These are phyloP conservation scores for Endotrypanum monterogeii DNA, from an alignment of 208 protist species.

Conservation along the genomic window DNA sequence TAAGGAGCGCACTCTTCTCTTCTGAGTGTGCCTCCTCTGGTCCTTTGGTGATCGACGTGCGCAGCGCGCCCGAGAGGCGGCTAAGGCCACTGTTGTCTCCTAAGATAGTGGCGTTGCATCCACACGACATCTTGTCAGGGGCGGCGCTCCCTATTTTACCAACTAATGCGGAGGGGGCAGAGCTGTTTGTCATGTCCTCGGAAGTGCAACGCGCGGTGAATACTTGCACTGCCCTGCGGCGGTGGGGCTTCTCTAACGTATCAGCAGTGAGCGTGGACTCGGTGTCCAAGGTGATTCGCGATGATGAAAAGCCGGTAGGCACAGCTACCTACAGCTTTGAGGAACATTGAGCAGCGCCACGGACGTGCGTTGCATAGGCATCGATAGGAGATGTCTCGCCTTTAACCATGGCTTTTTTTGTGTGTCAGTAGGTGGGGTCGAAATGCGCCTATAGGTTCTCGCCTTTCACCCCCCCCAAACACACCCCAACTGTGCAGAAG, in stretches of 20 bases:
- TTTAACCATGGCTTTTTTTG: neutral
- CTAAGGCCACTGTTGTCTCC: slow-evolving; percentile 23
- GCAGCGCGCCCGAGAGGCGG: slow-evolving; percentile 42
- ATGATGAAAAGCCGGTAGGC: neutral
- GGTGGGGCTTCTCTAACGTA: slow-evolving; percentile 74
- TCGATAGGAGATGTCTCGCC: neutral
- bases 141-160: slow-evolving; percentile 73
- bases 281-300: slow-evolving; percentile 28
- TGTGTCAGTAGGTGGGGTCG: neutral
- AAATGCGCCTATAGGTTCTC: neutral
- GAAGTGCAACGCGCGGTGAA: slow-evolving; percentile 57
- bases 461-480: no score
- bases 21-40: slow-evolving; percentile 5
- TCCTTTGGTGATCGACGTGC: slow-evolving; percentile 71
- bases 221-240: slow-evolving; percentile 51
- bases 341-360: neutral
- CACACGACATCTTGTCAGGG: slow-evolving; percentile 80
- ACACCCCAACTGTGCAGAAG: neutral
- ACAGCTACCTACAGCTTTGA: neutral
- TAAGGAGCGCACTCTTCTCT: slow-evolving; percentile 9
- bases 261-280: slow-evolving; percentile 39
- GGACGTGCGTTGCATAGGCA: neutral
- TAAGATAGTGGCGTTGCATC: slow-evolving; percentile 60
- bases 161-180: slow-evolving; percentile 31
- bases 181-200: slow-evolving; percentile 68